Percentiles rank a stretch among this genome's conserved stretches.
Conservation (phyloP, 768 basidiomycete species). For the Suillus weaverae region DNA sequence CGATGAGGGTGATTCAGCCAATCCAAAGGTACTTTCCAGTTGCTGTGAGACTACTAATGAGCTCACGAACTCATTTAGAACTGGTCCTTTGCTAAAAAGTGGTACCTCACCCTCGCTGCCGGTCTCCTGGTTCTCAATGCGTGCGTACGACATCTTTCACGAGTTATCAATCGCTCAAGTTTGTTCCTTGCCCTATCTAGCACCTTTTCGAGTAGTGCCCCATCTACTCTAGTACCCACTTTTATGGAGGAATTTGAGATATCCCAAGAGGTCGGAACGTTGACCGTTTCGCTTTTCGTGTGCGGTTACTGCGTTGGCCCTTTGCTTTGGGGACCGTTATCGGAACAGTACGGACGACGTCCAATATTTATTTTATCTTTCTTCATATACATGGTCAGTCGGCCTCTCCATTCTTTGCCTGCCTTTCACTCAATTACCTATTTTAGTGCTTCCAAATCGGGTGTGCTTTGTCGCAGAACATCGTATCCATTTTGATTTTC, state of each 20-base stretch:
- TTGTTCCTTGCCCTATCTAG: constrained; percentile 29
- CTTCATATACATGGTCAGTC: constrained; percentile 51
- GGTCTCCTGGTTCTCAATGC: constrained; percentile 56
- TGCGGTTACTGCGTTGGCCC: constrained; percentile 70
- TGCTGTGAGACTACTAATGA: constrained; percentile 9
- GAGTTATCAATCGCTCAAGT: background rate
- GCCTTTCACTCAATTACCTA: constrained; percentile 4
- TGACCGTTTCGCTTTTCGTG: constrained; percentile 64
- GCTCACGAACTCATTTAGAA: constrained; percentile 34
- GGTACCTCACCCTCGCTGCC: constrained; percentile 52
- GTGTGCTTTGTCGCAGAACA: constrained; percentile 60
- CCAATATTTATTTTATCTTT: constrained; percentile 59
- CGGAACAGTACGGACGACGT: constrained; percentile 56
- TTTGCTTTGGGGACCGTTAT: constrained; percentile 58
- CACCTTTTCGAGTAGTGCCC: constrained; percentile 64
- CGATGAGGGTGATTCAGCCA: constrained; percentile 38
- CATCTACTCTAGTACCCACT: constrained; percentile 47
- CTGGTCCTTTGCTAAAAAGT: constrained; percentile 46
- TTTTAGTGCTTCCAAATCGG: constrained; percentile 60
- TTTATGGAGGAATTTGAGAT: constrained; percentile 50
- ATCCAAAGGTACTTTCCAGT: constrained; percentile 44
- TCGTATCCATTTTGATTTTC: constrained; percentile 61
- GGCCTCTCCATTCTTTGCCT: background rate
- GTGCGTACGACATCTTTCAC: constrained; percentile 32
- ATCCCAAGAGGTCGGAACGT: constrained; percentile 48